Conservation (phyloP, 2,329 filamentous ascomycete genomes). For the Trichothecium sympodiale region DNA sequence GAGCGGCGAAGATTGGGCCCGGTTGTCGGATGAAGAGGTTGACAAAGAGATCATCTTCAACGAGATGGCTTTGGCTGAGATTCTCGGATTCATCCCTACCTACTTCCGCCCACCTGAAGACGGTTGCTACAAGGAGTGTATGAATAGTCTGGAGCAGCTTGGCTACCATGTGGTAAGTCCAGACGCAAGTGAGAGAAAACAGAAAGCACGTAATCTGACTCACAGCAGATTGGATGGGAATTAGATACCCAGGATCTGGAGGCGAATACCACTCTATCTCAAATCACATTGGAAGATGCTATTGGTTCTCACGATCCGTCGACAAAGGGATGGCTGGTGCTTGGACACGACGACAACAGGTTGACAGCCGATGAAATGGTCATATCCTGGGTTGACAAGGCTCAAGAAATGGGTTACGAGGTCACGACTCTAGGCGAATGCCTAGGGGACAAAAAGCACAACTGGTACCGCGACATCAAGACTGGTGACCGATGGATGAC, state of each 20-base stretch:
- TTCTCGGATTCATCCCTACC: constrained; percentile 29
- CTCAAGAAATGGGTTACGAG: constrained; percentile 28
- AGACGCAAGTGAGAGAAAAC: too few species aligned
- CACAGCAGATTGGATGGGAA: constrained; percentile 24
- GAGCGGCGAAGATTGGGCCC: constrained; percentile 32
- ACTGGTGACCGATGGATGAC: too few species aligned
- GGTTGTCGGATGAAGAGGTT: constrained; percentile 20
- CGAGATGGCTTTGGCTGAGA: constrained; percentile 30
- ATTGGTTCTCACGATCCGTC: too few species aligned
- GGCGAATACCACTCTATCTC: constrained; percentile 23
- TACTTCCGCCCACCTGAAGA: constrained; percentile 35
- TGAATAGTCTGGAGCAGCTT: constrained; percentile 22
- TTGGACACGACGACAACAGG: constrained; percentile 41
- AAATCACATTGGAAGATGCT: constrained; percentile 11
- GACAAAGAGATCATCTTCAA: constrained; percentile 29
- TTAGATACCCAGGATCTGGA: constrained; percentile 52
- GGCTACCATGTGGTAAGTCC: constrained; percentile 43
- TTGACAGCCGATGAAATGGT: constrained; percentile 31
- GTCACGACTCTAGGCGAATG: constrained; percentile 43
- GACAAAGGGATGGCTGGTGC: constrained; percentile 24
- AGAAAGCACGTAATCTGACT: too few species aligned
- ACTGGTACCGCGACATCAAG: constrained; percentile 29
- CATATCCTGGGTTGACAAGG: constrained; percentile 28
- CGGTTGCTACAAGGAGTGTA: constrained; percentile 26
- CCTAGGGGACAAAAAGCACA: constrained; percentile 29